phyloP scores from a whole-genome alignment of 805 yeast genomes.

The Lachancea meyersii region DNA sequence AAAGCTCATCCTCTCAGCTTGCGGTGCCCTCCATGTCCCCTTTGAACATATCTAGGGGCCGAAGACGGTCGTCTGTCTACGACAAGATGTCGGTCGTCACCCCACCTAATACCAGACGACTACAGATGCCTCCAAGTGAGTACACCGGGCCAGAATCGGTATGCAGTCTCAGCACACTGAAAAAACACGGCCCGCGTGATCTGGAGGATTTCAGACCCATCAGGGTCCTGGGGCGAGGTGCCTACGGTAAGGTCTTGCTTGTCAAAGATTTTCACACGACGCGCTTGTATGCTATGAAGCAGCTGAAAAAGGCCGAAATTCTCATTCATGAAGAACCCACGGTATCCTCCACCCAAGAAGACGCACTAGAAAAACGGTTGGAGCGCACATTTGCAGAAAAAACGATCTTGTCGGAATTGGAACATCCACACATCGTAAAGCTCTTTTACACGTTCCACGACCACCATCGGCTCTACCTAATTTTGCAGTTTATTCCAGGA shows the following conservation, averaged over 20 bases:
- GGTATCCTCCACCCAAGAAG: slow-evolving; percentile 19
- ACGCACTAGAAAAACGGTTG: slow-evolving; percentile 39
- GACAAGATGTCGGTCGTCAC: slow-evolving; percentile 26
- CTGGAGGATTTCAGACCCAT: slow-evolving; percentile 62
- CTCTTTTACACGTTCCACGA: slow-evolving; percentile 83
- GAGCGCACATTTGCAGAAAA: slow-evolving; percentile 79
- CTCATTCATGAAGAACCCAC: slow-evolving; percentile 39
- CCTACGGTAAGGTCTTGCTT: slow-evolving; percentile 79
- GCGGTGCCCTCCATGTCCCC: background rate
- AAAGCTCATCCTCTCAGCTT: background rate
- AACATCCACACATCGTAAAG: slow-evolving; percentile 78
- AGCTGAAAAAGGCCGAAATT: slow-evolving; percentile 74
- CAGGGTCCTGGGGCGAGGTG: slow-evolving; percentile 78
- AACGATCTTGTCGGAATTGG: slow-evolving; percentile 60
- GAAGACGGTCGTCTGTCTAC: slow-evolving; percentile 29
- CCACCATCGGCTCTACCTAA: slow-evolving; percentile 61
- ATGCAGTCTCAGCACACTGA: slow-evolving; percentile 1
- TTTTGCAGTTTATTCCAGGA: slow-evolving; percentile 80
- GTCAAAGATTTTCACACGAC: slow-evolving; percentile 62
- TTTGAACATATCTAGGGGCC: slow-evolving; percentile 2
- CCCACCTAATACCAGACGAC: slow-evolving; percentile 25
- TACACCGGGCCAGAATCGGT: background rate
- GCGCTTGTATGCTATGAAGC: slow-evolving; percentile 77
- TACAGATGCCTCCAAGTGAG: slow-evolving; percentile 17
- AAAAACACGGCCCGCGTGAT: slow-evolving; percentile 17